Conservation (phyloP, 352 stramenopile species). For the Phytophthora tubulina region DNA sequence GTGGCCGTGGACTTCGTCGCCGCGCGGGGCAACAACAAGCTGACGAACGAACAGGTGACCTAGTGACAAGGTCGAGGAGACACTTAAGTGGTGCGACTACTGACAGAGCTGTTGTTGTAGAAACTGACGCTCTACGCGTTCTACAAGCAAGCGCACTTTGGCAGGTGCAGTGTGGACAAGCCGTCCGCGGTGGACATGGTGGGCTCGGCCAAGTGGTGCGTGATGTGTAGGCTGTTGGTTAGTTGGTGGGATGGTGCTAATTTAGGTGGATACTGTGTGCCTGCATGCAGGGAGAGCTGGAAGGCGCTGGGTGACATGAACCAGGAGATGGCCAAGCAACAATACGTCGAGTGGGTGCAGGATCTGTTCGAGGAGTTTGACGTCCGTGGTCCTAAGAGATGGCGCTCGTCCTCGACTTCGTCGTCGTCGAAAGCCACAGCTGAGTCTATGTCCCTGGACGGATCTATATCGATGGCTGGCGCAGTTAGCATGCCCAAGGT, state of each 20-base stretch:
- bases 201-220: slow-evolving; percentile 74
- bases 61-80: neutral
- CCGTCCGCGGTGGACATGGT: slow-evolving; percentile 77
- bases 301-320: slow-evolving; percentile 66
- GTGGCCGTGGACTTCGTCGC: slow-evolving; percentile 77
- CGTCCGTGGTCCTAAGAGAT: slow-evolving; percentile 44
- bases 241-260: neutral
- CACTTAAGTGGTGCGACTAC: slow-evolving; percentile 13
- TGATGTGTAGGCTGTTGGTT: slow-evolving; percentile 1
- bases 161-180: slow-evolving; percentile 61
- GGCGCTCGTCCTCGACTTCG: slow-evolving; percentile 23
- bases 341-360: slow-evolving; percentile 77
- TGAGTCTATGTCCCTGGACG: slow-evolving; percentile 46
- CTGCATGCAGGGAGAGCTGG: slow-evolving; percentile 68
- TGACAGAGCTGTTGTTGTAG: slow-evolving; percentile 37
- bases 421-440: slow-evolving; percentile 36
- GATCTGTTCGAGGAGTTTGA: slow-evolving; percentile 81
- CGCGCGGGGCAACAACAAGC: slow-evolving; percentile 49
- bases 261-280: neutral
- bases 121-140: slow-evolving; percentile 82
- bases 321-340: slow-evolving; percentile 61
- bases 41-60: slow-evolving; percentile 74
- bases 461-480: slow-evolving; percentile 60
- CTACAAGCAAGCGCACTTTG: slow-evolving; percentile 82
- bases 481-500: slow-evolving; percentile 73